These are phyloP conservation scores for Byssothecium circinans DNA, from an alignment of 2,329 filamentous ascomycete species.

Conservation along the genomic window DNA sequence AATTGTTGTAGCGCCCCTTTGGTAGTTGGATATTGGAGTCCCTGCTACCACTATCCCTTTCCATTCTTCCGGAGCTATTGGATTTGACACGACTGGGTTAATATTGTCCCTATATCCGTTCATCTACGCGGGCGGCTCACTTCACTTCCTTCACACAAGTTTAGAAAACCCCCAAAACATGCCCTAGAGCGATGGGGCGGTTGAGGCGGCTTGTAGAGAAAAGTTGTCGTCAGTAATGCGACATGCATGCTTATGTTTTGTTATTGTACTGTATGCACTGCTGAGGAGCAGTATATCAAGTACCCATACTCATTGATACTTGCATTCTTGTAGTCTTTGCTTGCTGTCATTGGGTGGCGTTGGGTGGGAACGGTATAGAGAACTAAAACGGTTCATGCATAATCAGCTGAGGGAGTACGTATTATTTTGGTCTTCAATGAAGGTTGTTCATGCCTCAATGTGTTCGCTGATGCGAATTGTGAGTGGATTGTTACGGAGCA, in stretches of 20 bases:
- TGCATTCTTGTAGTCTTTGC: not conserved
- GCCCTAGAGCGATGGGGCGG: not conserved
- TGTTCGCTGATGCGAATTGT: no score
- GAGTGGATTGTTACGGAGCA: not conserved
- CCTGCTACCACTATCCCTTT: not conserved
- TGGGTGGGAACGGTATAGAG: not conserved
- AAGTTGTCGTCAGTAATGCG: not conserved
- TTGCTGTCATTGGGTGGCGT: not conserved
- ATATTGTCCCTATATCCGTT: not conserved
- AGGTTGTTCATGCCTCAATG: no score
- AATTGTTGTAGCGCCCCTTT: conserved; percentile 5
- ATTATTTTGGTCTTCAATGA: no score
- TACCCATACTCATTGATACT: conserved; percentile 14
- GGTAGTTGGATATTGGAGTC: not conserved
- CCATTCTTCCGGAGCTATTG: not conserved
- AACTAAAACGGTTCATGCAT: not conserved
- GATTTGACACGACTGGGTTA: not conserved
- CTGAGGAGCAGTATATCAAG: conserved; percentile 25
- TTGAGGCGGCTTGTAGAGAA: conserved; percentile 2
- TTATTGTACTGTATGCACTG: conserved; percentile 12
- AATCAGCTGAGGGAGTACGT: not conserved
- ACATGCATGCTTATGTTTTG: conserved; percentile 3
- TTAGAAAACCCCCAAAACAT: not conserved
- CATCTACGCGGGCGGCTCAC: not conserved
- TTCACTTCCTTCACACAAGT: not conserved